Base-by-base conservation (phyloP, 225 moss, liverwort and hornwort species). In the Bryum argenteum region DNA sequence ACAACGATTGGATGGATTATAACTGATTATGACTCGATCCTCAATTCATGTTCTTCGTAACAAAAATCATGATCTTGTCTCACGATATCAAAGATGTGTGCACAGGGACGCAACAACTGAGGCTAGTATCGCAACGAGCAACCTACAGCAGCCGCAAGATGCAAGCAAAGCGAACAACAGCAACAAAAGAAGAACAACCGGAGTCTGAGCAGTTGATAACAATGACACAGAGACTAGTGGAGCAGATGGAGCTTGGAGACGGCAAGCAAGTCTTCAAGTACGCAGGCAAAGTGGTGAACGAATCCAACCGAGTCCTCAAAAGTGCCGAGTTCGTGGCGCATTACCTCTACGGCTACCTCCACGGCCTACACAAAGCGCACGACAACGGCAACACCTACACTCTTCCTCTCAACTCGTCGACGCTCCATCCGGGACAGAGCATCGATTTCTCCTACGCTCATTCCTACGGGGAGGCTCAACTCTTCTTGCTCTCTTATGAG, bases 371-470 rank as follows among this genome's bases (percentile, higher is more conserved):
- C 47, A 83, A 81, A 61, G 50, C 63, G 67, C 81, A 70, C 11
- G 70, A 9, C 44, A 84, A 76, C n/a, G 87, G 87, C 9, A 87
- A 84, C 56, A 67, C 79, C 16, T 87, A 71, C 26, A n/a, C 17
- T 38, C 50, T 84, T 23, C 84, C 84, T n/a, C 40, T 12, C 1
- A 69, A 17, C 8, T 26, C 58, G 2, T 0, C 42, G 0, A 8
- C 63, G 11, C 73, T 87, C 2, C 65, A 67, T 18, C 87, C 87
- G 0, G 76, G 78, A 2, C 79, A 87, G 37, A 74, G 71, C 65
- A 55, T 87, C 38, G 67, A 71, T 3, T 87, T 84, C 23, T 54
- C 68, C 0, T 87, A 87, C 13, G 65, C 61, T 45, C 77, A 81
- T 39, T 64, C 78, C 2, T 81, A 75, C 8, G 77, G 60, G 8